Evolutionary conservation across 1,139 yeast species (phyloP).

Genomic region (Debaryomyces udenii): DNA sequence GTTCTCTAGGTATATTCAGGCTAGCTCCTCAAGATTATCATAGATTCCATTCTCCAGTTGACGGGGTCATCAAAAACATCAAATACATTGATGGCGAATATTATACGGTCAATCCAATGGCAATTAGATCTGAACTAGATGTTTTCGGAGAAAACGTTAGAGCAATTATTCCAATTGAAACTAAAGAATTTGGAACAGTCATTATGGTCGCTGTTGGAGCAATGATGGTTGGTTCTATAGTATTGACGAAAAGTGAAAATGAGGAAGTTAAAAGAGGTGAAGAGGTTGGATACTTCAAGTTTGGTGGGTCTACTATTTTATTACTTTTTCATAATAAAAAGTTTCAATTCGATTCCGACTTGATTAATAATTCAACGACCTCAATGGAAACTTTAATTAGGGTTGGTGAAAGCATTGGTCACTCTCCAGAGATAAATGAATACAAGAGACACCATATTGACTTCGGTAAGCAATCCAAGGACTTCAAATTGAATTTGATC

Average conservation of each 20-base stretch:
- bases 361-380: slow-evolving; percentile 65
- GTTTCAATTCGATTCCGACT: slow-evolving; percentile 70
- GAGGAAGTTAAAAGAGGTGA: slow-evolving; percentile 66
- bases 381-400: slow-evolving; percentile 80
- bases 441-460: slow-evolving; percentile 50
- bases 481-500: slow-evolving; percentile 55
- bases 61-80: slow-evolving; percentile 69
- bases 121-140: slow-evolving; percentile 81
- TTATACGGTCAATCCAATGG: slow-evolving; percentile 98
- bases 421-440: slow-evolving; percentile 54
- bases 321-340: slow-evolving; percentile 46
- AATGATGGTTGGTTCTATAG: slow-evolving; percentile 96
- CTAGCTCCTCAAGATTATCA: slow-evolving; percentile 98
- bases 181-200: slow-evolving; percentile 74
- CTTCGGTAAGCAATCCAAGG: slow-evolving; percentile 51
- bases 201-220: slow-evolving; percentile 89
- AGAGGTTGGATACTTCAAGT: slow-evolving; percentile 91
- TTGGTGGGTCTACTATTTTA: slow-evolving; percentile 91
- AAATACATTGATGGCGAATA: slow-evolving; percentile 82
- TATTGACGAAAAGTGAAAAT: slow-evolving; percentile 68
- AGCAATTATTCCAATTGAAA: slow-evolving; percentile 72
- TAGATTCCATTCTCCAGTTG: slow-evolving; percentile 87
- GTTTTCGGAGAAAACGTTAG: slow-evolving; percentile 93
- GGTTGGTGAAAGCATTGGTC: slow-evolving; percentile 94
- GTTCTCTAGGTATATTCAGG: slow-evolving; percentile 77